Conservation (phyloP, 495 filamentous ascomycete genomes). For the Daldinia bambusicola region DNA sequence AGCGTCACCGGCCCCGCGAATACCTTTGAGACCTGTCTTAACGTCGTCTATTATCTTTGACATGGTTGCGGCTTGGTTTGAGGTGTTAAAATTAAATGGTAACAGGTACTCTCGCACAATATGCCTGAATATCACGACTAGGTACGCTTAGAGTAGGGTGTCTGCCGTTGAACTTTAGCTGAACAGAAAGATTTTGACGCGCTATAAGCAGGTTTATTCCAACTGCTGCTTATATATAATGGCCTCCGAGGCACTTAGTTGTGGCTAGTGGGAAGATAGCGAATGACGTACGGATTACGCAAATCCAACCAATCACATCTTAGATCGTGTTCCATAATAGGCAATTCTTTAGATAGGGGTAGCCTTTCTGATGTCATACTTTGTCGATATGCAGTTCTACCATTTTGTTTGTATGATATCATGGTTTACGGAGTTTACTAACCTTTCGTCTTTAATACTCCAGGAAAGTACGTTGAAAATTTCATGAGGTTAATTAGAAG, state of each 20-base stretch:
- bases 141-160: too few relatives aligned
- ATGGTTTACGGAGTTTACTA: too few relatives aligned
- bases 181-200: too few relatives aligned
- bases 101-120: background rate
- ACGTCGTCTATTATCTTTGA: slow-evolving; percentile 44
- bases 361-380: too few relatives aligned
- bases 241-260: background rate
- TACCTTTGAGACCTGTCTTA: slow-evolving; percentile 44
- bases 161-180: too few relatives aligned
- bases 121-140: background rate
- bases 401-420: too few relatives aligned
- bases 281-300: slow-evolving; percentile 16
- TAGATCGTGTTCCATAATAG: background rate
- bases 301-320: background rate
- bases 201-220: too few relatives aligned
- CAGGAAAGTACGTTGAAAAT: too few relatives aligned
- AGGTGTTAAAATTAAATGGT: background rate
- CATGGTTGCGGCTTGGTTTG: slow-evolving; percentile 19
- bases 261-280: background rate
- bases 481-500: too few relatives aligned
- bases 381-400: too few relatives aligned
- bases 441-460: too few relatives aligned
- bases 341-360: background rate
- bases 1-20: slow-evolving; percentile 44
- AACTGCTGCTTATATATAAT: background rate